Base-by-base conservation (phyloP, 208 protist species). In the Acanthamoeba lenticulata region DNA sequence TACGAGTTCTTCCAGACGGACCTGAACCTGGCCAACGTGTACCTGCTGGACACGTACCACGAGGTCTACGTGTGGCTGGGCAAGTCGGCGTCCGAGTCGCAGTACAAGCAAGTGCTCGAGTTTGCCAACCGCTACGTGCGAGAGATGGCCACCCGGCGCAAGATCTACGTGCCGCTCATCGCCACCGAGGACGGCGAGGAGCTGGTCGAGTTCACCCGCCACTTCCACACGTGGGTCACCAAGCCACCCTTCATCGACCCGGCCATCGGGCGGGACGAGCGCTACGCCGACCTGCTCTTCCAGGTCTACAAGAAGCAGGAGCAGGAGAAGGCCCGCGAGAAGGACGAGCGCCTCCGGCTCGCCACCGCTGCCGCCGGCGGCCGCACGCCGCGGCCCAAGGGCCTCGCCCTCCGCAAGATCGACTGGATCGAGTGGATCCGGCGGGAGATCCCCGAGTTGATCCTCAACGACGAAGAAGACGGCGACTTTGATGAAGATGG, bases 21-120 rank as follows among this genome's bases (percentile, higher is more conserved):
- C 42, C 94, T 95, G 42, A 65, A 88, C 42, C 77, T 55, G 40
- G 92, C 77, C 45, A 92, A 95, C 74, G 94, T 95, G 47, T 93
- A 55, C 52, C 29, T 95, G 17, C 65, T 95, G 34, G 94, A 95
- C 74, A 55, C 60, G 24, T 69, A 29, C 42, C 24, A 34, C 42
- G n/a, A 21, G 36, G 38, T 95, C 47, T 95, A 85, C 55, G 92
- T 95, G 44, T 95, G 94, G 94, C 29, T 95, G 29, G 94, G 94
- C 49, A 77, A 77, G 67, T 45, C 36, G 45, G 88, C 55, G 4
- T 74, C 83, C 9, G 86, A 62, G 36, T 83, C 55, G 13, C 15
- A 40, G 32, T 90, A 95, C 40, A 86, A 86, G 77, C 67, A 77
- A 29, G 67, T 77, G 67, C 67, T 77, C 38, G 67, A 77, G 38